Conservation (phyloP, 2,329 filamentous ascomycete genomes). For the Diaporthe ampelina region DNA sequence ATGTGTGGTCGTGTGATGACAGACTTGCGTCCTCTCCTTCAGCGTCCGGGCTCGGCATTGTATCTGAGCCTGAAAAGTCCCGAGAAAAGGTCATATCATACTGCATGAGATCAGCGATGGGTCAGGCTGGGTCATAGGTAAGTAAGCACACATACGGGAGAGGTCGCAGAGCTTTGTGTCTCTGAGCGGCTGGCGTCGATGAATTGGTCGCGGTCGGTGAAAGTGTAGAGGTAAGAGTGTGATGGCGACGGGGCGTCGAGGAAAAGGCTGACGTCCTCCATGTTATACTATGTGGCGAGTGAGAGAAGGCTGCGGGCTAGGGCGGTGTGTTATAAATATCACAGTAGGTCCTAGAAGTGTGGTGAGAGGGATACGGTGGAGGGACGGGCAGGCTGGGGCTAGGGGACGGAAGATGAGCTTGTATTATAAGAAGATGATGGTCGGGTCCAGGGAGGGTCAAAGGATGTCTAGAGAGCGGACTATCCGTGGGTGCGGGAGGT, state of each 20-base stretch:
- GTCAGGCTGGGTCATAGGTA: background rate
- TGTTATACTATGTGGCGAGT: constrained; percentile 39
- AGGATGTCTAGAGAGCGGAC: constrained; percentile 17
- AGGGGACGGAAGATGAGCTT: constrained; percentile 18
- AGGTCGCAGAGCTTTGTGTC: constrained; percentile 55
- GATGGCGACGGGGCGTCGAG: constrained; percentile 52
- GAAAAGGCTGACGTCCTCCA: constrained; percentile 51
- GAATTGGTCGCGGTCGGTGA: constrained; percentile 54
- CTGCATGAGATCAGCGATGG: constrained; percentile 46
- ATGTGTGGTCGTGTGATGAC: constrained; percentile 41
- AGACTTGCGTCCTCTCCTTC: constrained; percentile 38
- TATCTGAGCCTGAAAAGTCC: constrained; percentile 36
- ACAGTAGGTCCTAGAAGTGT: background rate
- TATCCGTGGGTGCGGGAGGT: constrained; percentile 25
- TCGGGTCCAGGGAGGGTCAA: background rate
- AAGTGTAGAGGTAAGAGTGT: constrained; percentile 51
- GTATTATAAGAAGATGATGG: constrained; percentile 38
- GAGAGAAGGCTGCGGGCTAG: constrained; percentile 1
- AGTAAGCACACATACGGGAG: constrained; percentile 49
- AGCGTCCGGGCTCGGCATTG: constrained; percentile 45
- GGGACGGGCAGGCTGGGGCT: background rate
- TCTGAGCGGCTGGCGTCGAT: constrained; percentile 52
- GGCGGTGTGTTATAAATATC: constrained; percentile 25
- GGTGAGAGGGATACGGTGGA: constrained; percentile 23
- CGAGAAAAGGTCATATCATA: constrained; percentile 51